Base-by-base conservation (phyloP, 805 yeast genomes). In the Crinitomyces ghanaensis region DNA sequence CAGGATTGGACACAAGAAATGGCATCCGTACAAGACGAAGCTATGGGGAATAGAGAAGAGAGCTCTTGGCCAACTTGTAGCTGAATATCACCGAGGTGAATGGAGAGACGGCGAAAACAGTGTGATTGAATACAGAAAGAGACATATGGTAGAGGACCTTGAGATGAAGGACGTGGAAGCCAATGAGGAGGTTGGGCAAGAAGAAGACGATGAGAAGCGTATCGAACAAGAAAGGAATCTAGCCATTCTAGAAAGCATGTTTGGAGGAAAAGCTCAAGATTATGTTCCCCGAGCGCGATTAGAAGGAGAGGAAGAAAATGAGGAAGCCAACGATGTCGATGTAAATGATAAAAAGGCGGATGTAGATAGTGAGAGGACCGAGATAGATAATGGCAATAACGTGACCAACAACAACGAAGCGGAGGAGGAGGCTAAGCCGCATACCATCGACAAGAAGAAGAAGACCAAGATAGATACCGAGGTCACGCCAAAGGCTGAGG, bases 1-100 rank as follows among this genome's bases (percentile, higher is more conserved):
- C 41, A 66, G 96, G 44, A 66, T 78, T 2, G 26, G 38, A 16
- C 38, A 72, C 68, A 46, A 83, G 77, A 68, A 67, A 45, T n/a
- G n/a, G n/a, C n/a, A n/a, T n/a, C n/a, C n/a, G n/a, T n/a, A n/a
- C n/a, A 84, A 85, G 57, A 72, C 77, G 20, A 85, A 85, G 51
- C 65, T 91, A 26, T 88, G 98, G 98, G 97, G 97, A 3, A 67
- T 72, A 40, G 85, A 80, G 43, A 81, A 80, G 58, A 77, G 70
- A 46, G 61, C 66, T 2, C 52, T 66, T 2, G 65, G 67, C 21
- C 91, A 78, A 44, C 62, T 85, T 43, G 80, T 77, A 0, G 69
- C 64, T 55, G 61, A 63, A 34, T 86, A 70, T 51, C 60, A 56
- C 6, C 69, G 76, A 40, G 81, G 79, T 0, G 68, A 66, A 29